Evolutionary conservation across 1,139 yeast species (phyloP).

Genomic region (Candida sanyaensis): DNA sequence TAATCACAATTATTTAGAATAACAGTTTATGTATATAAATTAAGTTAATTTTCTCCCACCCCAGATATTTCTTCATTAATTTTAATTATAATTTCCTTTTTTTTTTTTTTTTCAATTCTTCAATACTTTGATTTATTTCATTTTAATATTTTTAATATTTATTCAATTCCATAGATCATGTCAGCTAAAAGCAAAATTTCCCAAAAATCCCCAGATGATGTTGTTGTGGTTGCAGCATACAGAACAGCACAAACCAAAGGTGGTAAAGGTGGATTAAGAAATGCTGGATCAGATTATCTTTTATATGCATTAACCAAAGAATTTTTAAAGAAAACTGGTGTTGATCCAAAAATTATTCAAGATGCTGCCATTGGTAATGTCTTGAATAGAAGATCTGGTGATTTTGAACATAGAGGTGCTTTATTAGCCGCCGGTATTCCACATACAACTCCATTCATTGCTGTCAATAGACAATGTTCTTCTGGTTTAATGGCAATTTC

Average conservation of each 20-base stretch:
- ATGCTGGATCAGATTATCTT: constrained; percentile 36
- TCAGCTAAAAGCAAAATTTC: constrained; percentile 13
- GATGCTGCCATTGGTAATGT: constrained; percentile 84
- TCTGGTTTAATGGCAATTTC: constrained; percentile 42
- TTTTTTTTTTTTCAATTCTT: background rate
- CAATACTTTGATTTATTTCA: background rate
- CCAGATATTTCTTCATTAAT: background rate
- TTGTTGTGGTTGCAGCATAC: constrained; percentile 36
- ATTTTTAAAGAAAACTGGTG: constrained; percentile 25
- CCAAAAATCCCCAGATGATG: constrained; percentile 18
- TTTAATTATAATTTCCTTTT: background rate
- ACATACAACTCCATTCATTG: constrained; percentile 32
- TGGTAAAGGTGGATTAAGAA: constrained; percentile 38
- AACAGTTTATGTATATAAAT: background rate
- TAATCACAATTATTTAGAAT: background rate
- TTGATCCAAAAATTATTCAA: constrained; percentile 48
- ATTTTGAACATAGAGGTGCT: constrained; percentile 81
- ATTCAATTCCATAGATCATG: constrained; percentile 4
- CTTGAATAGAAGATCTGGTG: constrained; percentile 82
- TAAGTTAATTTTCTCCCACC: background rate
- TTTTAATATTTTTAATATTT: background rate
- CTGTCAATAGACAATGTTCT: constrained; percentile 44
- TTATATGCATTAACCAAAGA: constrained; percentile 30
- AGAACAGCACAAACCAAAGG: constrained; percentile 41
- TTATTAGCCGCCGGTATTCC: constrained; percentile 38